Conservation (phyloP, 1,284 basidiomycete species). For the Puccinia hordei region DNA sequence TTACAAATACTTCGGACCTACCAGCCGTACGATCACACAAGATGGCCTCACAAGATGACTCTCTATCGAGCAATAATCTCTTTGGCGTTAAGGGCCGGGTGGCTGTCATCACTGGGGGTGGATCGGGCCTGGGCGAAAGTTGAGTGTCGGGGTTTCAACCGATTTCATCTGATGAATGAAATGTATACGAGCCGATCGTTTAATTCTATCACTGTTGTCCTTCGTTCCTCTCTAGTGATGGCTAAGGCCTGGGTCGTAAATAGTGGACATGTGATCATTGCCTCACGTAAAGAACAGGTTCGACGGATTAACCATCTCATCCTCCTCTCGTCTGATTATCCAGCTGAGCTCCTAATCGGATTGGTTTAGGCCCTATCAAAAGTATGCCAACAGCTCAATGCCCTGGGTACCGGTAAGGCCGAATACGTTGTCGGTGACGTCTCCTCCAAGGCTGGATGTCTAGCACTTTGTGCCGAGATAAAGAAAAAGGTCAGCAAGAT, state of each 20-base stretch:
- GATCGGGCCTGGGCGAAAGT: slow-evolving; percentile 51
- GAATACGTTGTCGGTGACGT: slow-evolving; percentile 46
- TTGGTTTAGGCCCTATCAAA: slow-evolving; percentile 34
- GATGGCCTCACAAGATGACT: slow-evolving; percentile 6
- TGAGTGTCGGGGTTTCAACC: slow-evolving; percentile 1
- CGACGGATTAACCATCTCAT: slow-evolving; percentile 6
- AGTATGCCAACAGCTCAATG: slow-evolving; percentile 41
- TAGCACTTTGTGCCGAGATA: slow-evolving; percentile 41
- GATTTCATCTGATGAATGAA: neutral
- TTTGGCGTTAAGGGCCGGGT: slow-evolving; percentile 42
- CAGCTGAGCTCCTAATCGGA: neutral
- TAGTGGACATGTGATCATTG: slow-evolving; percentile 48
- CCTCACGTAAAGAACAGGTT: slow-evolving; percentile 51
- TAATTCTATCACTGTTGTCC: neutral
- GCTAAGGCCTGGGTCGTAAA: slow-evolving; percentile 49
- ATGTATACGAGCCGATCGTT: neutral
- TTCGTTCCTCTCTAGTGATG: slow-evolving; percentile 41
- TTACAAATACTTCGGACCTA: neutral
- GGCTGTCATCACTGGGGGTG: slow-evolving; percentile 51
- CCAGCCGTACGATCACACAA: neutral
- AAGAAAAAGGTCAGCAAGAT: slow-evolving; percentile 49
- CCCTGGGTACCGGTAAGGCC: slow-evolving; percentile 38
- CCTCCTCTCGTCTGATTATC: neutral
- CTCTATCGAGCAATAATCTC: slow-evolving; percentile 37
- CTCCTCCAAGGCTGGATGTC: slow-evolving; percentile 49